Conservation (phyloP, 495 filamentous ascomycete species). For the Halenospora varia region DNA sequence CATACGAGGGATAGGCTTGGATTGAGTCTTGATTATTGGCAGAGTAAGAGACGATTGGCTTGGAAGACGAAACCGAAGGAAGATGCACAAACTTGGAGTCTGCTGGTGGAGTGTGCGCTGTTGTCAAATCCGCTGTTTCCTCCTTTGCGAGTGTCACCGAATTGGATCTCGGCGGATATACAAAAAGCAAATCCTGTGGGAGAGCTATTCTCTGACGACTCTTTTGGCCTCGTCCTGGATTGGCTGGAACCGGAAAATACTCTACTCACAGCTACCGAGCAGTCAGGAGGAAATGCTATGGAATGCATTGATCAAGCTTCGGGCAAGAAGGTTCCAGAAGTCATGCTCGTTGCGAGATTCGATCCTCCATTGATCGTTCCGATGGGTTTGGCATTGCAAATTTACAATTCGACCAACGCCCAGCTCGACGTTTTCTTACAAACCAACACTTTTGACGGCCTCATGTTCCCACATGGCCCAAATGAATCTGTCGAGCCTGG, state of each 20-base stretch:
- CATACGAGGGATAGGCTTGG: constrained; percentile 70
- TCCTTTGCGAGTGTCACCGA: constrained; percentile 51
- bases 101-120: constrained; percentile 59
- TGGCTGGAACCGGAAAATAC: constrained; percentile 60
- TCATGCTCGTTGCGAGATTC: constrained; percentile 77
- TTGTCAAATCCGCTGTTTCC: constrained; percentile 44
- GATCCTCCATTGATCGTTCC: constrained; percentile 81
- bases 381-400: constrained; percentile 57
- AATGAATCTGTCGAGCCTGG: constrained; percentile 38
- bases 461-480: constrained; percentile 54
- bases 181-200: constrained; percentile 42
- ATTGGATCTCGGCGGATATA: constrained; percentile 61
- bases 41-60: constrained; percentile 14
- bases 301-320: constrained; percentile 24
- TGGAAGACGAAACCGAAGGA: constrained; percentile 41
- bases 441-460: constrained; percentile 59
- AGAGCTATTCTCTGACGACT: constrained; percentile 33
- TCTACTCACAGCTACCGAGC: constrained; percentile 36
- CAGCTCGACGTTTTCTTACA: constrained; percentile 45
- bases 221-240: constrained; percentile 45
- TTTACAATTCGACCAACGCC: constrained; percentile 61
- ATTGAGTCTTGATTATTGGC: constrained; percentile 82
- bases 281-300: constrained; percentile 31
- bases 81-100: constrained; percentile 48
- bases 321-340: constrained; percentile 55